phyloP scores from a whole-genome alignment of 108 stramenopile species.

The Cyclotella atomus region DNA sequence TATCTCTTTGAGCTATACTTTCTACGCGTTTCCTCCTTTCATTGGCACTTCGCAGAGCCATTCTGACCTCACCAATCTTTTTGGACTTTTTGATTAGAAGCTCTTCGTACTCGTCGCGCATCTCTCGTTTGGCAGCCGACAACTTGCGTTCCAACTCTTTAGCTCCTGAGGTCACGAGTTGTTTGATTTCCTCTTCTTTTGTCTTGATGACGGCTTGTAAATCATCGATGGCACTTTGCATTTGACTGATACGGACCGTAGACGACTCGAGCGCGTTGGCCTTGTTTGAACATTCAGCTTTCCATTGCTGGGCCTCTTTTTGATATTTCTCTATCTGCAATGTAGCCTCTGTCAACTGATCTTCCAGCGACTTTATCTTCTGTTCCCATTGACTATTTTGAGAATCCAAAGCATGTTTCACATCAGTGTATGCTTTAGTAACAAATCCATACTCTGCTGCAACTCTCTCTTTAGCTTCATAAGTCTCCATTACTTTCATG shows the following conservation, averaged over 20 bases:
- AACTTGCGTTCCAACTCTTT: constrained; percentile 9
- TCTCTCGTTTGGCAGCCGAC: constrained; percentile 12
- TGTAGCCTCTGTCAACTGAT: constrained; percentile 1
- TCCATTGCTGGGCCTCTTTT: constrained; percentile 25
- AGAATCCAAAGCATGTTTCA: constrained; percentile 16
- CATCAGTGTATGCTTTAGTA: constrained; percentile 15
- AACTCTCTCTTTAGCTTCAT: constrained; percentile 35
- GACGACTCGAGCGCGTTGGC: constrained; percentile 21
- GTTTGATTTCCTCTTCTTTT: constrained; percentile 9
- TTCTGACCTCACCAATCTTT: constrained; percentile 41
- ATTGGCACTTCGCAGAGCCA: constrained; percentile 21
- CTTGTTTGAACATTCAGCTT: constrained; percentile 21
- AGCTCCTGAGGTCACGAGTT: not conserved
- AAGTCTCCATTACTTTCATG: not conserved
- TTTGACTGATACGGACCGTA: constrained; percentile 7
- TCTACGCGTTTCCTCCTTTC: constrained; percentile 26
- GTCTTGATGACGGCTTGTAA: not conserved
- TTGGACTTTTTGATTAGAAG: constrained; percentile 18
- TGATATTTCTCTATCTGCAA: constrained; percentile 7
- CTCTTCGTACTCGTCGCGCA: constrained; percentile 47
- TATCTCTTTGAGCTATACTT: constrained; percentile 9
- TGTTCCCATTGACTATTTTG: constrained; percentile 4
- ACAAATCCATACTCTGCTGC: constrained; percentile 39
- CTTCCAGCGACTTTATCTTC: not conserved
- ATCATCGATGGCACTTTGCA: constrained; percentile 26